These are phyloP conservation scores for Conticribra guillardii DNA, from an alignment of 108 stramenopile genomes.

Conservation along the genomic window DNA sequence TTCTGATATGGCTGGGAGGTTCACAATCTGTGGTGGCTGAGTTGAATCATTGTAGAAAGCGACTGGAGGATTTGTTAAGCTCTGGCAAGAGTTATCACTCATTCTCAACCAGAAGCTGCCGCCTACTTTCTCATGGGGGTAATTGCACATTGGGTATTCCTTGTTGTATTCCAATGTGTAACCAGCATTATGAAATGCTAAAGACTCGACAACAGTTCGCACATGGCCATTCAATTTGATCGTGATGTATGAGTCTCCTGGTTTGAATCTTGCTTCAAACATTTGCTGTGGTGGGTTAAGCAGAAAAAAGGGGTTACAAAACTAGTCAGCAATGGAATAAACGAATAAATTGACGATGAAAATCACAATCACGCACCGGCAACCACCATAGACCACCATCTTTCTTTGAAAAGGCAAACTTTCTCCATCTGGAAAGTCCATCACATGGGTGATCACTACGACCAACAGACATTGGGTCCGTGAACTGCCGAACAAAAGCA, in stretches of 20 bases:
- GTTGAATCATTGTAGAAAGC: conserved; percentile 25
- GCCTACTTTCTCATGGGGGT: conserved; percentile 12
- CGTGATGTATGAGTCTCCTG: conserved; percentile 33
- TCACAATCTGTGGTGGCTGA: conserved; percentile 37
- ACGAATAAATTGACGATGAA: not conserved
- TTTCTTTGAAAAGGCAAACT: conserved; percentile 23
- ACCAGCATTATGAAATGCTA: conserved; percentile 1
- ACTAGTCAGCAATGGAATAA: not conserved
- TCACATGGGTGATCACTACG: conserved; percentile 43
- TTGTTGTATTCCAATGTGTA: conserved; percentile 42
- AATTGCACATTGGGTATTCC: conserved; percentile 41
- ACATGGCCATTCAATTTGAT: conserved; percentile 49
- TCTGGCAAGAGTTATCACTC: conserved; percentile 31
- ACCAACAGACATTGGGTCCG: conserved; percentile 19
- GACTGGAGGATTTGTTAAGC: conserved; percentile 33
- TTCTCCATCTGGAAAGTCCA: conserved; percentile 40
- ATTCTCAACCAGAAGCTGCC: conserved; percentile 32
- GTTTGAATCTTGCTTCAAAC: conserved; percentile 9
- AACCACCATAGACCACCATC: conserved; percentile 36
- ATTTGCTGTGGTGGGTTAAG: conserved; percentile 18
- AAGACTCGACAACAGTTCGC: conserved; percentile 28
- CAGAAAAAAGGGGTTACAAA: not conserved
- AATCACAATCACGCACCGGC: no score
- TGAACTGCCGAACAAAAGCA: conserved; percentile 11
- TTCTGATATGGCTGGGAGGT: conserved; percentile 29